Base-by-base conservation (phyloP, 306 rosid species). In the Comarum palustre region DNA sequence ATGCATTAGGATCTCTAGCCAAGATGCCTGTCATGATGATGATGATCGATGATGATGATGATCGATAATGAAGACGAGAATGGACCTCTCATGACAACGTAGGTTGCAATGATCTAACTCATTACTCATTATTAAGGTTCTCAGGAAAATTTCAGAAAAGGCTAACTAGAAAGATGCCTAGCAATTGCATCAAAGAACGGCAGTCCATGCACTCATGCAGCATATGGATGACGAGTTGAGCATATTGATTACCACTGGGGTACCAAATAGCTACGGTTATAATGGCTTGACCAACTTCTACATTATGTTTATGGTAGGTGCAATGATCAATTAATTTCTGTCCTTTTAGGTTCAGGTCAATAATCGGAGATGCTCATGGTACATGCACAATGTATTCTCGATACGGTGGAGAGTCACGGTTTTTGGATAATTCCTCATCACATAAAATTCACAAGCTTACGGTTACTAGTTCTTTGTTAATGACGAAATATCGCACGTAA, bases 251-350 rank as follows among this genome's bases (percentile, higher is more conserved):
- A 32, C 20, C n/a, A 19, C 27, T 69, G 5, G 4, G 32, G 43
- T 32, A 48, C 74, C 74, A 38, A 70, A 52, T 51, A 52, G 64
- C 34, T 31, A 31, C 2, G 17, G 74, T 34, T 55, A 70, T 52
- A 36, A 36, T 70, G 64, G 63, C 50, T 52, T 38, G 46, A 38
- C 74, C 16, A 52, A 34, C 58, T 29, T 70, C 64, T 24, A 55
- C 32, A 31, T 7, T 24, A 27, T 20, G 32, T 4, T 65, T 17
- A 68, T 4, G 32, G 27, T 32, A 48, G 63, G 34, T 69, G 74
- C 32, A 54, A 41, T 52, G 15, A 70, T 51, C 48, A 51, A 22
- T 54, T 10, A 2, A 52, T 52, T 52, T n/a, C 25, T 2, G 20
- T 6, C 9, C 0, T 17, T 25, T 11, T 3, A 24, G 2, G 25